Base-by-base conservation (phyloP, 106 monocot genomes). In the Dendrobium huoshanense region DNA sequence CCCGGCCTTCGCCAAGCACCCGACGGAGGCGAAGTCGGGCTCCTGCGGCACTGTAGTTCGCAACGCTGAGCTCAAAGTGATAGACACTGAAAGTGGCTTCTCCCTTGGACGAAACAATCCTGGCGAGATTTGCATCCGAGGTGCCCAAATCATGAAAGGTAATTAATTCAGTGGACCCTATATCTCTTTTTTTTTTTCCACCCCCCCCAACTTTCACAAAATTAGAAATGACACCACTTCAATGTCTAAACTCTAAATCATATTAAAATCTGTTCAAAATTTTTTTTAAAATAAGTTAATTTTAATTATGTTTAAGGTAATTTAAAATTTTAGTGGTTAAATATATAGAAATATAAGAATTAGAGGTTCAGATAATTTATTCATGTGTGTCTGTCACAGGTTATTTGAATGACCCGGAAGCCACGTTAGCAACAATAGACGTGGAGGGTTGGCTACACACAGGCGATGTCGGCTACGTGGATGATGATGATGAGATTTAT, bases 361-460 rank as follows among this genome's bases (percentile, higher is more conserved):
- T 45, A 45, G 45, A 45, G 45, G 0, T 9, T 6, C 45, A 9
- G 1, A 6, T n/a, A 49, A 29, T 13, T 4, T 75, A 10, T 27
- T 45, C 8, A 45, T 0, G 25, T 29, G 5, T 31, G 24, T 9
- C 25, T 27, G n/a, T 2, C 13, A 10, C 24, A 96, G 96, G 92
- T 1, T 97, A 97, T 56, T 75, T 97, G 13, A 94, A 98, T 56
- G 92, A 98, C 55, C 89, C 91, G 0, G 92, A 82, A 9, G 94
- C 97, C 42, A 98, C 97, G 8, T 33, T 88, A n/a, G 61, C 81
- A 10, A 92, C 94, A 4, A 82, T 98, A 24, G 97, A 98, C 80
- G 81, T 88, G 1, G 92, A 94, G 9, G 94, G 97, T 0, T 98
- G 97, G 97, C 82, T 98, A 59, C 97, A 94, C 83, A 98, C 94